Evolutionary conservation across 257 asterid genomes (phyloP), one percentile per base, ranked within the genome.

Genomic region (Solanum habrochaites): DNA sequence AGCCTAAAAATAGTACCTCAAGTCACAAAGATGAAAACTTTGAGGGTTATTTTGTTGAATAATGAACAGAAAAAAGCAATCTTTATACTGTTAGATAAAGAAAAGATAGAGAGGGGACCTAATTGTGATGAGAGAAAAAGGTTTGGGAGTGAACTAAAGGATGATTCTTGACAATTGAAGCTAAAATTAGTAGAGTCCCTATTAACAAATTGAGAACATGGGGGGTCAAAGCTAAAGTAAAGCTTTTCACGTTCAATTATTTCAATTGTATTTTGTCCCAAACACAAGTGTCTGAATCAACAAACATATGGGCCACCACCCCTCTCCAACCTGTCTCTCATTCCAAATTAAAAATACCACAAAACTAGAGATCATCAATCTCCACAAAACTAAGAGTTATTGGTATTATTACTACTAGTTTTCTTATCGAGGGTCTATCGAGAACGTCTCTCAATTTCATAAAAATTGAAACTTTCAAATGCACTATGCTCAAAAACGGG

Each of bases 21-120:
- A 92, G 91, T 89, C 92, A 89, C 92, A 92, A 94, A 93, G 94
- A 95, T 93, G 88, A 70, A 47, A 92, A 89, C 98, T 94, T 93
- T 93, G 90, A 86, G 93, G 92, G 29, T 32, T 64, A 52, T 67
- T 86, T 86, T 86, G 83, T 82, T 91, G 86, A 52, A 85, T 85
- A 88, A 92, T 88, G 91, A 89, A 83, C 52, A 90, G 69, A 42
- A 73, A 70, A 88, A 89, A 86, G 86, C 88, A 87, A 87, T 71
- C 88, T 88, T 52, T 89, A 78, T 67, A 88, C 91, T 91, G 92
- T 86, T 72, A 83, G 89, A 87, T 88, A 89, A 88, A 90, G 93
- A 88, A 78, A 81, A 87, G 27, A 71, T 43, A 71, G 87, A 86
- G 69, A 89, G 87, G 77, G 88, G 83, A 67, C 82, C 87, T 67